Evolutionary conservation across 139 green algal genomes (phyloP), one percentile per base, ranked within the genome.

Genomic region (Micromonas pusilla): DNA sequence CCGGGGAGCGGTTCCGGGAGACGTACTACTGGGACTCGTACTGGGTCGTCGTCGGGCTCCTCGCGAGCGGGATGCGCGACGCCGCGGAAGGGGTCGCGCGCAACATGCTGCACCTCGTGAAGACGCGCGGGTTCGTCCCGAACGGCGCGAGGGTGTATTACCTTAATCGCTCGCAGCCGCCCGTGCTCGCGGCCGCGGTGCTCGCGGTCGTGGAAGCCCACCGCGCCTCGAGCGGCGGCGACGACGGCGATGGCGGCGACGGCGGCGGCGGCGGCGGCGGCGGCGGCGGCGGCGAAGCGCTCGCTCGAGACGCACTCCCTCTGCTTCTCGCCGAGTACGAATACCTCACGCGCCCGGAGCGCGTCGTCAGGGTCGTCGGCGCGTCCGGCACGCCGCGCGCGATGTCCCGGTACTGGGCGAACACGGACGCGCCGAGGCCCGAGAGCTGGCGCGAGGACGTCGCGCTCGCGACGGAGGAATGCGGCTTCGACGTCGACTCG

Each of bases 91-190:
- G 80, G 9, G 65, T 95, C 38, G 76, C 93, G 1, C 6, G 45
- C 20, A 97, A 96, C 79, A 81, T 98, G 65, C 66, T 96, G 28
- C 62, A 67, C 26, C 66, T 93, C 36, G 81, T 92, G 34, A 75
- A 89, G 26, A 23, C 1, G 1, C 85, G 88, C 68, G 94, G 92
- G n/a, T 87, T 90, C 72, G 86, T 98, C 20, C 95, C 95, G 31
- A 99, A 98, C 76, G 95, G 95, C 19, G 80, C 82, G 0, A 80
- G 91, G 20, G 66, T 77, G 3, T 99, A 99, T 86, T 99, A 98
- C 86, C 73, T 94, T 21, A 97, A 97, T 80, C 53, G 67, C 31
- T 57, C 52, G 0, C 79, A 81, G 71, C 78, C 80, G 19, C 63
- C 72, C n/a, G 39, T 89, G 83, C 87, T 86, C 34, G 66, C 62